These are phyloP conservation scores for Annulohypoxylon nitens DNA, from an alignment of 495 filamentous ascomycete species.

Conservation along the genomic window DNA sequence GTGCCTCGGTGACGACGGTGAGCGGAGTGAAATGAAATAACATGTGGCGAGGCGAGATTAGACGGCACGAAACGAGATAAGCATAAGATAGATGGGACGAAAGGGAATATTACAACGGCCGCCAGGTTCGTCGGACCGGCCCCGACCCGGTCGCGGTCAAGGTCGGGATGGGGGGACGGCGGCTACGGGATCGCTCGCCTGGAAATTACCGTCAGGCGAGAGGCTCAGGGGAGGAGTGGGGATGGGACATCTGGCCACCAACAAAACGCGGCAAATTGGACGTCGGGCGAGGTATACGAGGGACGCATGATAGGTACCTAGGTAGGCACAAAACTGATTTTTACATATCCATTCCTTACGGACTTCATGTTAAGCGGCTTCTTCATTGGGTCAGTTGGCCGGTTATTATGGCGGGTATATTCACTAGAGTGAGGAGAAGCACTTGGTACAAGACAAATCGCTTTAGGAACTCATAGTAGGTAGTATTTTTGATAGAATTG, in stretches of 20 bases:
- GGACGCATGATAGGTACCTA: not conserved
- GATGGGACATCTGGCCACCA: not conserved
- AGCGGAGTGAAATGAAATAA: not conserved
- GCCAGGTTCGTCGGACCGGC: not conserved
- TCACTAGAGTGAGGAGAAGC: not conserved
- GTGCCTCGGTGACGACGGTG: not conserved
- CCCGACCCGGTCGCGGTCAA: conserved; percentile 2
- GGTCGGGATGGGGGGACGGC: conserved; percentile 8
- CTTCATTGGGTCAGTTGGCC: not conserved
- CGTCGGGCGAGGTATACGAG: not conserved
- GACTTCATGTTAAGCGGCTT: not conserved
- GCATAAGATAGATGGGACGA: not conserved
- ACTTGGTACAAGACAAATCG: not conserved
- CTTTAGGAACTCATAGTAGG: not conserved
- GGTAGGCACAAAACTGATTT: not conserved
- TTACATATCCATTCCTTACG: not conserved
- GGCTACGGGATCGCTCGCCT: conserved; percentile 16
- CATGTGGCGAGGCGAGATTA: not conserved
- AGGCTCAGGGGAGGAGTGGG: not conserved
- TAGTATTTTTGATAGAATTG: not conserved
- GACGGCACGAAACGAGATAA: not conserved
- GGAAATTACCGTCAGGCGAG: conserved; percentile 9
- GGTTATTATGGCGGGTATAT: not conserved
- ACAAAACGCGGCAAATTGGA: not conserved
- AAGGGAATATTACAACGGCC: not conserved